Conservation (phyloP, 306 rosid genomes). For the Cercis canadensis region DNA sequence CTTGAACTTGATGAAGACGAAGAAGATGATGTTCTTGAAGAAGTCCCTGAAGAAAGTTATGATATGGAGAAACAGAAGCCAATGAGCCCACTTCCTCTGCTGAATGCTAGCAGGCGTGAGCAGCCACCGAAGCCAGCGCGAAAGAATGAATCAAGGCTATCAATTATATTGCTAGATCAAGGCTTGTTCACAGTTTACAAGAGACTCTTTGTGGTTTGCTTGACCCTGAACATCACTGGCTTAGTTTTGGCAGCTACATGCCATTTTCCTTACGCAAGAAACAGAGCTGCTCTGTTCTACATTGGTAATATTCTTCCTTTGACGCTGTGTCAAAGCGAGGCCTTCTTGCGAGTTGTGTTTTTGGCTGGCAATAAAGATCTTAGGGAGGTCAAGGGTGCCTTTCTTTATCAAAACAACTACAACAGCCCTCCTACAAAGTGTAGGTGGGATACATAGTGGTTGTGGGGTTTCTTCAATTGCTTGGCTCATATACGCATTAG, state of each 20-base stretch:
- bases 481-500: conserved; percentile 53
- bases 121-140: conserved; percentile 32
- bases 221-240: conserved; percentile 41
- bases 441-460: conserved; percentile 65
- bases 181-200: conserved; percentile 62
- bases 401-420: conserved; percentile 45
- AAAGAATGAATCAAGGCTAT: conserved; percentile 44
- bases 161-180: conserved; percentile 60
- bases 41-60: conserved; percentile 17
- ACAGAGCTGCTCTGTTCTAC: conserved; percentile 46
- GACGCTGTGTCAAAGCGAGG: conserved; percentile 57
- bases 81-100: conserved; percentile 8
- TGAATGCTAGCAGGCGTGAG: conserved; percentile 33
- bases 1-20: conserved; percentile 32
- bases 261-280: conserved; percentile 46
- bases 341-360: conserved; percentile 49
- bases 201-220: conserved; percentile 47
- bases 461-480: conserved; percentile 60
- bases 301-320: conserved; percentile 50
- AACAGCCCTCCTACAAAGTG: conserved; percentile 56
- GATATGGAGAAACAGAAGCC: conserved; percentile 15
- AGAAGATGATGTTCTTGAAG: not conserved
- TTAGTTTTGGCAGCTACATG: conserved; percentile 50
- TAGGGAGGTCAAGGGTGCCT: conserved; percentile 53
- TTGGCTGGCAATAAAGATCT: conserved; percentile 41